These are phyloP conservation scores for Casaregolazyma lundiana DNA, from an alignment of 1,139 yeast genomes.

Conservation along the genomic window DNA sequence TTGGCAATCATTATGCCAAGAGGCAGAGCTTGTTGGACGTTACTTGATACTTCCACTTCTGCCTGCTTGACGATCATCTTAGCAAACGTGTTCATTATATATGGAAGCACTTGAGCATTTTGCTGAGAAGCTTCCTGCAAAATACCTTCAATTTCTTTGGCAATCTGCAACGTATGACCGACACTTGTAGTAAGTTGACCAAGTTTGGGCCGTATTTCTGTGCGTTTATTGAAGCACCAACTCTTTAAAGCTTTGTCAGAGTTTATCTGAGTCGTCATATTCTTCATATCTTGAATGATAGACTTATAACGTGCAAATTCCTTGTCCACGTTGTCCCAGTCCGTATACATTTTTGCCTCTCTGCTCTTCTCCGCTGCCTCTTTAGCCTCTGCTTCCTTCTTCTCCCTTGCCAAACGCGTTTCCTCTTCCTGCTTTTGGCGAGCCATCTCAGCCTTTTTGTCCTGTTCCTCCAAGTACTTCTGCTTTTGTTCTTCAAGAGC, in stretches of 20 bases:
- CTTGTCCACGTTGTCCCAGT: slow-evolving; percentile 14
- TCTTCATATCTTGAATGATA: slow-evolving; percentile 16
- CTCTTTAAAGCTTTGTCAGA: slow-evolving; percentile 44
- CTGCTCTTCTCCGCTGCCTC: slow-evolving; percentile 12
- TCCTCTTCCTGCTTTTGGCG: slow-evolving; percentile 16
- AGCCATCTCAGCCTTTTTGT: slow-evolving; percentile 16
- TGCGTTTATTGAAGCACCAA: slow-evolving; percentile 41
- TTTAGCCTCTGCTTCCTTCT: slow-evolving; percentile 15
- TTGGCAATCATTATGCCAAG: slow-evolving; percentile 62
- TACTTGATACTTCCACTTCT: slow-evolving; percentile 83
- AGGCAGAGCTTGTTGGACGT: slow-evolving; percentile 75
- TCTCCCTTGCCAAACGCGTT: slow-evolving; percentile 8
- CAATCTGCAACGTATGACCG: slow-evolving; percentile 51
- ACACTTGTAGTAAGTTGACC: slow-evolving; percentile 82
- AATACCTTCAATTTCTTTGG: slow-evolving; percentile 45
- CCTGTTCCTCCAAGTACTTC: slow-evolving; percentile 23
- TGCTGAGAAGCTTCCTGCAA: slow-evolving; percentile 43
- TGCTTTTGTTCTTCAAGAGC: slow-evolving; percentile 20
- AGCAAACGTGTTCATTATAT: slow-evolving; percentile 77
- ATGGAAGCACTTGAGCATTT: slow-evolving; percentile 52
- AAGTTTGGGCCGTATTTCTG: slow-evolving; percentile 80
- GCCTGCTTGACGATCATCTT: slow-evolving; percentile 88
- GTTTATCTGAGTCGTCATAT: slow-evolving; percentile 37
- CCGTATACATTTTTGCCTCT: slow-evolving; percentile 12
- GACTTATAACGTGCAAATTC: slow-evolving; percentile 13